Base-by-base conservation (phyloP, 805 yeast species). In the Metschnikowia koreensis region DNA sequence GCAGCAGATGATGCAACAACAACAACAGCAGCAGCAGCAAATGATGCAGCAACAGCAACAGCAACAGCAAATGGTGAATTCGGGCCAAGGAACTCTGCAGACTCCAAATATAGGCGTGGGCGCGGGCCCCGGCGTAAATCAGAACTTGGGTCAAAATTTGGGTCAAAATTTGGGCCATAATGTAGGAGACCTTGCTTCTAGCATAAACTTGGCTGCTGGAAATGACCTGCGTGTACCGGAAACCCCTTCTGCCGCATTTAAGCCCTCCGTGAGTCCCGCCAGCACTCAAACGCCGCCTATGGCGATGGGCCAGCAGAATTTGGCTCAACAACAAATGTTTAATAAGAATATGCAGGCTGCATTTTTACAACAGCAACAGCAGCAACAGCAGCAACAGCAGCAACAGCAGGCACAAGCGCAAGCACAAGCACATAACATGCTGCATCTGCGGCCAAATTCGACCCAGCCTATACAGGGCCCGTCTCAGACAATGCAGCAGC, bases 1-100 rank as follows among this genome's bases (percentile, higher is more conserved):
- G 43, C 79, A 68, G 52, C 81, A 70, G 58, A 65, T 61, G 52
- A 61, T 57, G 54, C 73, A 76, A 44, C 79, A 62, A 41, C 73
- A 69, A 45, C 50, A 46, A 40, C 43, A 44, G 47, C 57, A 48
- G 38, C 34, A 51, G 38, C 22, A 22, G 22, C 22, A 46, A 40
- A 45, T 46, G 47, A 58, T 50, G 51, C 50, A 51, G 38, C 34
- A 51, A 40, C 59, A 53, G 45, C 66, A 41, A 47, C 50, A 51
- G 38, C 34, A 51, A 40, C 59, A 53, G 45, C 66, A 41, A 47
- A 57, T 38, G 43, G 46, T 44, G 41, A 46, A 26, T 38, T 31
- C 36, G 38, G 44, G 50, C 12, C 49, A 31, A 44, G 49, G 16
- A n/a, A 22, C 16, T 2, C 50, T 15, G 12, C 40, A 41, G 38